Percentiles rank a stretch among this genome's conserved stretches.
Conservation (phyloP, 2,329 filamentous ascomycete species). For the Albophoma yamanashiensis region DNA sequence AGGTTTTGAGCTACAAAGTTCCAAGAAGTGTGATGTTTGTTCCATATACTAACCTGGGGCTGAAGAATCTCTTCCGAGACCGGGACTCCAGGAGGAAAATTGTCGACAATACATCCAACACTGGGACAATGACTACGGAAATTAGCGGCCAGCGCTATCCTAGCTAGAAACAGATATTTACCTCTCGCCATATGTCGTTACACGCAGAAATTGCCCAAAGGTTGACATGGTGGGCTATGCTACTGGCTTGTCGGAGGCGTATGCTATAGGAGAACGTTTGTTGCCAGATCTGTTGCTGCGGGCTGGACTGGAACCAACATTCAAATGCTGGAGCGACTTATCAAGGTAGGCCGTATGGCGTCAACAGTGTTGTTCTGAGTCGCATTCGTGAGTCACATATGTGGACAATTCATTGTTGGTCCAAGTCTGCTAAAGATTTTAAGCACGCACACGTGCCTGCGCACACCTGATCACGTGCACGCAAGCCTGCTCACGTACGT, state of each 20-base stretch:
- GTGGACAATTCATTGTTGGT: background rate
- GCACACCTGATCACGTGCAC: too few relatives aligned
- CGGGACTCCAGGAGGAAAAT: background rate
- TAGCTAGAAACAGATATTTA: background rate
- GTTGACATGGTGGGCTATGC: background rate
- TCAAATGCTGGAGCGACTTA: background rate
- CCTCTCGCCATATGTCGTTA: background rate
- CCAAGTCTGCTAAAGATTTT: background rate
- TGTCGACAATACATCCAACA: background rate
- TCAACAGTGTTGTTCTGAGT: background rate
- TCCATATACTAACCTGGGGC: background rate
- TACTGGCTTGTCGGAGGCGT: background rate
- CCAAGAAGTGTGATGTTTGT: background rate
- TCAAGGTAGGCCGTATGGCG: background rate
- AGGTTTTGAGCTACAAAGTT: background rate
- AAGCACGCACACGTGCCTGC: too few relatives aligned
- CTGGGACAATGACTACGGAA: background rate
- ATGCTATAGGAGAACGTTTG: background rate
- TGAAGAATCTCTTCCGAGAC: background rate
- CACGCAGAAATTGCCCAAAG: background rate
- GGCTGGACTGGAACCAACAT: background rate
- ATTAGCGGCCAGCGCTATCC: background rate
- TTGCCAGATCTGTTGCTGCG: background rate
- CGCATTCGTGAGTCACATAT: background rate
- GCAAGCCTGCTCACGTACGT: too few relatives aligned